Evolutionary conservation across 208 protist genomes (phyloP).

Genomic region (Leptomonas pyrrhocoris): DNA sequence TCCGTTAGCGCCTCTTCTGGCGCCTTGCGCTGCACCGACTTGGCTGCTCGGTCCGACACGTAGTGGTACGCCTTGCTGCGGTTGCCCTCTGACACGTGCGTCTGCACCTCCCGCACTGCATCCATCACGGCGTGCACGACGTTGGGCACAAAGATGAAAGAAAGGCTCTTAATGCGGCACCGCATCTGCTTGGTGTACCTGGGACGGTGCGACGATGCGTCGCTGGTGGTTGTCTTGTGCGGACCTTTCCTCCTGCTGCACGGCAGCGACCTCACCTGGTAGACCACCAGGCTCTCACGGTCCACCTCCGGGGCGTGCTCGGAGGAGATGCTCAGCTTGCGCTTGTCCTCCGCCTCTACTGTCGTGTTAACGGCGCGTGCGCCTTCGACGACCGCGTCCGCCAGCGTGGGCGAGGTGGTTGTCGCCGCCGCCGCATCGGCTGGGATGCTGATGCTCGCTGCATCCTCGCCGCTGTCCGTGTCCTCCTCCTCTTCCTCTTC

Average conservation of each 20-base stretch:
- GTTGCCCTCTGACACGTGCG: conserved; percentile 71
- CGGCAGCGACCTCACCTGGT: conserved; percentile 16
- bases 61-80: conserved; percentile 73
- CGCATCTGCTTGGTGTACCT: conserved; percentile 52
- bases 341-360: neutral
- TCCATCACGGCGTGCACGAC: conserved; percentile 52
- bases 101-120: conserved; percentile 48
- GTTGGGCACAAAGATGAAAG: conserved; percentile 66
- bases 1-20: conserved; percentile 49
- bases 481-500: neutral
- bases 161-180: conserved; percentile 54
- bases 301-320: conserved; percentile 3
- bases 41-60: conserved; percentile 52
- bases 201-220: neutral
- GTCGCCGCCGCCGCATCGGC: conserved; percentile 8
- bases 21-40: conserved; percentile 34
- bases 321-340: neutral
- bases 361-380: neutral
- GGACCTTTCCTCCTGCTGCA: neutral
- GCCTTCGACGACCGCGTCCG: neutral
- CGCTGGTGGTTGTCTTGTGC: neutral
- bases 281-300: conserved; percentile 18
- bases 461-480: neutral
- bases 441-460: neutral
- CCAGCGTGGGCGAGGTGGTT: neutral